Evolutionary conservation across 1,139 yeast species (phyloP), one percentile per base, ranked within the genome.

Genomic region (Diutina pseudorugosa): DNA sequence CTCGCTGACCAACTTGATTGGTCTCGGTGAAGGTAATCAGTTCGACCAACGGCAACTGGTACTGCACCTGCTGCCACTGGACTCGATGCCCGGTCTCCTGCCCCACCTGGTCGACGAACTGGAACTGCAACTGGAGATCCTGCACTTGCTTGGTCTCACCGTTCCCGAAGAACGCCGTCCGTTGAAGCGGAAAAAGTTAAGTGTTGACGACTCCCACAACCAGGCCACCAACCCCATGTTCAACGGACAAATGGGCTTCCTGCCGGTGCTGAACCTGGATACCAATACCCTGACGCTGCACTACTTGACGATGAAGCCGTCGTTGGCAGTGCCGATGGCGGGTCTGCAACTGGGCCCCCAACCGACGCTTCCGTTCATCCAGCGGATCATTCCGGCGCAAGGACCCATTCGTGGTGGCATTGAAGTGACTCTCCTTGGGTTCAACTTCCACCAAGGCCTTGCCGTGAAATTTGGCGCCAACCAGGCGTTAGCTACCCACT

Each of bases 391-490:
- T 54, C 98, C 98, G 0, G 85, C 95, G 0, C 95, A 87, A 65
- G 98, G 98, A 1, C 95, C 97, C 8, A 77, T 89, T 19, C 79
- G 96, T 59, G 98, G 98, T 57, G 98, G 98, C 49, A 85, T 90
- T 47, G 98, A 93, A 64, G 88, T 93, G 7, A 93, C 98, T 0
- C 70, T 93, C 50, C 72, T 93, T 48, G 98, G 98, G 3, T 77
- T 82, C 53, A 88, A 90, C 57, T 91, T 93, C 72, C 81, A 83
- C 54, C 86, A 87, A 14, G 96, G 95, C 1, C 73, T 90, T 57
- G 72, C 75, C 41, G 96, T 91, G 20, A 84, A 85, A 65, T 93
- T 93, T 68, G 98, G 98, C 50, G 80, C 86, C 6, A 83, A 82
- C 62, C 75, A 77, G 57, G 94, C 97, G 0, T 71, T 88, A 51